A percentile compares a stretch with the other conserved stretches of the same genome.
These are phyloP conservation scores for Davidsoniella australis DNA, from an alignment of 2,329 filamentous ascomycete species.

Conservation along the genomic window DNA sequence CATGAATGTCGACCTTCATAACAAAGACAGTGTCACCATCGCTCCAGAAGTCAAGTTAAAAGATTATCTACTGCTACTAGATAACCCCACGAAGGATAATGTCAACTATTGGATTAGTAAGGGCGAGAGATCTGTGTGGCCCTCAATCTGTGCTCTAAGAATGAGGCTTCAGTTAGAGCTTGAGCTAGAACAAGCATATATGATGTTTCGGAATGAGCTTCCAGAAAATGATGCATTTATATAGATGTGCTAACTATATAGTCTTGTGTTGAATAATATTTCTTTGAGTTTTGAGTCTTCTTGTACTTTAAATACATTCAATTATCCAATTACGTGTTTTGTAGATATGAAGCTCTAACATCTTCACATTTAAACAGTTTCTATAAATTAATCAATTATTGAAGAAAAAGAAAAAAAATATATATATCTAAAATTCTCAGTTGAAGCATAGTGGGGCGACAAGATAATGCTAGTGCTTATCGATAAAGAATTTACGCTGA, in stretches of 20 bases:
- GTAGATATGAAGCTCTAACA: too few relatives aligned
- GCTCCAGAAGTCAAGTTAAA: constrained; percentile 58
- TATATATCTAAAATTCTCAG: too few relatives aligned
- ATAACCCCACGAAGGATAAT: constrained; percentile 59
- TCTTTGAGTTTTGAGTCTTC: too few relatives aligned
- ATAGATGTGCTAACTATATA: not conserved
- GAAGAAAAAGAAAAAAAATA: too few relatives aligned
- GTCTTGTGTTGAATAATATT: too few relatives aligned
- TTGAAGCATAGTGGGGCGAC: constrained; percentile 4
- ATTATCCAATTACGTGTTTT: too few relatives aligned
- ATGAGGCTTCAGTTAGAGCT: constrained; percentile 74
- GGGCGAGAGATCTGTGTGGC: constrained; percentile 83
- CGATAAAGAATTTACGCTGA: constrained; percentile 9
- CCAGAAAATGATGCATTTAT: constrained; percentile 12
- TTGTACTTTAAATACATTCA: too few relatives aligned
- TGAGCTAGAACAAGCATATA: constrained; percentile 73
- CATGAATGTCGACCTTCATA: constrained; percentile 55
- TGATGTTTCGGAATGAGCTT: constrained; percentile 45
- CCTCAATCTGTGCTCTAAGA: constrained; percentile 64
- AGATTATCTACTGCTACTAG: constrained; percentile 66
- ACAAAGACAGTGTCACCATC: constrained; percentile 52
- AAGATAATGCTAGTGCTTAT: constrained; percentile 9
- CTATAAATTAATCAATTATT: not conserved
- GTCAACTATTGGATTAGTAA: constrained; percentile 72
- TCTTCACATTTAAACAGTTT: not conserved